Evolutionary conservation across 1,139 yeast genomes (phyloP), one percentile per base, ranked within the genome.

Genomic region (Yamadazyma atlantica): DNA sequence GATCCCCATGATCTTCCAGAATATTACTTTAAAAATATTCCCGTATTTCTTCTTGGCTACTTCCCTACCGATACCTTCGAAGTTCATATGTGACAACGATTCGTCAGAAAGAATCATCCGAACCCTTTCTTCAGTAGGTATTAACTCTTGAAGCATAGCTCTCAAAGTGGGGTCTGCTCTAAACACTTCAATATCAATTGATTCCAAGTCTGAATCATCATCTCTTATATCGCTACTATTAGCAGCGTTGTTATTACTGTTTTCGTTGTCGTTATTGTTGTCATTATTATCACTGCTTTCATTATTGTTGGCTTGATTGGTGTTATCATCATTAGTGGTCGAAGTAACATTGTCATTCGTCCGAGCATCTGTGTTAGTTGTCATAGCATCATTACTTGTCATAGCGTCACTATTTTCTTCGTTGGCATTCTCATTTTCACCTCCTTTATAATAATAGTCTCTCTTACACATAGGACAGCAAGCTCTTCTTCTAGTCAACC

Each of bases 401-500:
- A n/a, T n/a, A 13, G 32, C 34, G 27, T 31, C 36, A 16, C 25
- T 17, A 18, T 35, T 29, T 22, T 36, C 38, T 9, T 19, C 32
- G 24, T 34, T 29, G 11, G 22, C n/a, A n/a, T n/a, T n/a, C n/a
- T n/a, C n/a, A n/a, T n/a, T n/a, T n/a, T n/a, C n/a, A n/a, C n/a
- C n/a, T n/a, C 58, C 63, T 45, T 70, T 72, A 56, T 73, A 59
- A 46, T 74, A 77, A 48, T 80, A 79, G 53, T 85, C 94, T 29
- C 87, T 66, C 54, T 86, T 85, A 60, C 96, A 87, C 69, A 82
- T 78, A 7, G 96, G 95, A 55, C 96, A 87, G 53, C 88, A 82
- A 1, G 92, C 92, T 39, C 85, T 72, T 46, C 92, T 68, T 42
- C 76, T 75, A 3, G 80, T 81, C 35, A 87, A 64, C 95, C 95